Evolutionary conservation across 1,139 yeast species (phyloP), one percentile per base, ranked within the genome.

Genomic region (Casaregolazyma suthepensis): DNA sequence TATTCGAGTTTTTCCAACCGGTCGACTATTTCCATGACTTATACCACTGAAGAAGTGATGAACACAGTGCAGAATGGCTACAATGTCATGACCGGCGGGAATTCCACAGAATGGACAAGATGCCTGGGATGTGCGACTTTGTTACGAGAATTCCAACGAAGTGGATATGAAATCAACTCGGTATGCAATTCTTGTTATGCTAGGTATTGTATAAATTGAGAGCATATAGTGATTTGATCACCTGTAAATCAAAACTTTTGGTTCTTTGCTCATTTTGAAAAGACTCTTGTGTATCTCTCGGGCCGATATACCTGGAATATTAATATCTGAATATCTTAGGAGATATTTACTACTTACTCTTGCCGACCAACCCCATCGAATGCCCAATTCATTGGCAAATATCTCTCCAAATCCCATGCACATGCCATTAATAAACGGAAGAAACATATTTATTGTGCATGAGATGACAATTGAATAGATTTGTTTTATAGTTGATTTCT

Each of bases 331-430:
- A n/a, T 6, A 19, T n/a, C 38, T 29, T 29, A 15, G 15, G 15
- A 23, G 26, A 26, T 17, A n/a, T 13, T 26, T 29, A 5, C 2
- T 23, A 47, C 51, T 43, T 50, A 86, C 86, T 61, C 77, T 75
- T 12, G 95, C 94, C 7, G 77, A 66, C 89, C 94, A 87, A 48
- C 87, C 82, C 73, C 82, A 85, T 54, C 78, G 76, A 74, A 87
- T 87, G 9, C 96, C 96, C 48, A 91, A 73, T 66, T 93, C 98
- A 67, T 91, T 97, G 15, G 98, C 99, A 60, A 88, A 75, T 22
- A 93, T 85, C 72, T 93, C 99, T 1, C 99, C 99, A 69, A 91
- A 89, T 0, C 99, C 99, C 57, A 93, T 78, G 96, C 91, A 91
- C 73, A 93, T 75, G 10, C 99, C 99, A 66, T 93, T 93, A 58